phyloP scores from a whole-genome alignment of 2,329 filamentous ascomycete species.

The Corinectria fuckeliana region DNA sequence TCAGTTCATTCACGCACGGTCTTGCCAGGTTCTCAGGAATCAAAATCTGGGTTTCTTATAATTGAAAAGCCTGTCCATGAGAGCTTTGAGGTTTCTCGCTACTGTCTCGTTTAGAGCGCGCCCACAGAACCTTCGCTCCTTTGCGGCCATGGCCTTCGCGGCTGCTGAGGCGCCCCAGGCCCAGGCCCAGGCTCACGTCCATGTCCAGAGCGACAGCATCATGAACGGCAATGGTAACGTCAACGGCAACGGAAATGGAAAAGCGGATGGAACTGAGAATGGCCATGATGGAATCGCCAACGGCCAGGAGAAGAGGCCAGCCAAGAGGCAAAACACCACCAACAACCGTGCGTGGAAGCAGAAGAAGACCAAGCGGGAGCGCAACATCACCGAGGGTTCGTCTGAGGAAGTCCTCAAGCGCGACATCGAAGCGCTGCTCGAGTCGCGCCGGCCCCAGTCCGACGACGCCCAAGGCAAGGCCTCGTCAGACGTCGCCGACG shows the following conservation, averaged over 20 bases:
- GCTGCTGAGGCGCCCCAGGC: constrained; percentile 21
- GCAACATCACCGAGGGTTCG: constrained; percentile 66
- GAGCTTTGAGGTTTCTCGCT: constrained; percentile 24
- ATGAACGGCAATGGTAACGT: background rate
- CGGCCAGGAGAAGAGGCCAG: constrained; percentile 10
- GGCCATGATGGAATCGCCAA: constrained; percentile 17
- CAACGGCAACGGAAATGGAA: background rate
- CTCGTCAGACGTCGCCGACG: constrained; percentile 39
- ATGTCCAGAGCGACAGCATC: constrained; percentile 16
- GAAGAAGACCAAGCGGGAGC: constrained; percentile 64
- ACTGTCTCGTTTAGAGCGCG: constrained; percentile 24
- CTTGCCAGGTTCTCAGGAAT: background rate
- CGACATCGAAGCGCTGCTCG: constrained; percentile 65
- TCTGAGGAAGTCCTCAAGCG: constrained; percentile 70
- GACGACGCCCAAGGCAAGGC: constrained; percentile 31
- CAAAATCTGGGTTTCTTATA: background rate
- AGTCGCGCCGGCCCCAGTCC: constrained; percentile 45
- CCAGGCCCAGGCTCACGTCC: constrained; percentile 11
- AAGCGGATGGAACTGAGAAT: too few relatives aligned
- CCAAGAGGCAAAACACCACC: constrained; percentile 33
- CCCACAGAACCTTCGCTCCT: constrained; percentile 24
- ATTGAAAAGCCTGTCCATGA: constrained; percentile 23
- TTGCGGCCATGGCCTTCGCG: constrained; percentile 34
- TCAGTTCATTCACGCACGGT: too few relatives aligned
- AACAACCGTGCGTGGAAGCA: constrained; percentile 42